Conservation (phyloP, 1,284 basidiomycete species). For the Chalciporus piperatoides region DNA sequence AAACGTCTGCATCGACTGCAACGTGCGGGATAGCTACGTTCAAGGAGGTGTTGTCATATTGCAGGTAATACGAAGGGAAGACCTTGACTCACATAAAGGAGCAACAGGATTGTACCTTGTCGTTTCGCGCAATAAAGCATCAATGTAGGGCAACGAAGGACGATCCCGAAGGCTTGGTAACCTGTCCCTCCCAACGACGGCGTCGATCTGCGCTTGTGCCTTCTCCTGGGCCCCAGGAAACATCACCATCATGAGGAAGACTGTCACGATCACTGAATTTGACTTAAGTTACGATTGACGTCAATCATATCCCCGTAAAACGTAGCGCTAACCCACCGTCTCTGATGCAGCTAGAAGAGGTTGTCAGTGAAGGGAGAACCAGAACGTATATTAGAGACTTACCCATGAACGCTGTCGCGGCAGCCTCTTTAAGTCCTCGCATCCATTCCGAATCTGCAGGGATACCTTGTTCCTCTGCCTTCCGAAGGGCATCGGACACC, state of each 20-base stretch:
- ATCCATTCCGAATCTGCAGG: slow-evolving; percentile 9
- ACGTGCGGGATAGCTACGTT: slow-evolving; percentile 13
- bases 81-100: slow-evolving; percentile 11
- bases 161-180: slow-evolving; percentile 16
- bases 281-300: slow-evolving; percentile 3
- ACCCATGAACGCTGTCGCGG: slow-evolving; percentile 21
- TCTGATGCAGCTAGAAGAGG: slow-evolving; percentile 16
- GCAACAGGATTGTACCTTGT: slow-evolving; percentile 11
- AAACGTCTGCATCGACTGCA: slow-evolving; percentile 14
- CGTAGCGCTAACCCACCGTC: slow-evolving; percentile 12
- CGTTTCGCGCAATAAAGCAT: slow-evolving; percentile 17
- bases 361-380: neutral
- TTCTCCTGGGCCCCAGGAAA: slow-evolving; percentile 12
- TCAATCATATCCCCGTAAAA: neutral
- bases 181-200: slow-evolving; percentile 8
- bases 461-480: slow-evolving; percentile 4
- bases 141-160: slow-evolving; percentile 12
- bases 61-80: neutral
- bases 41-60: neutral
- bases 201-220: slow-evolving; percentile 20
- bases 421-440: slow-evolving; percentile 12
- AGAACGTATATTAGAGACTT: neutral
- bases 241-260: slow-evolving; percentile 19
- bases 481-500: slow-evolving; percentile 13
- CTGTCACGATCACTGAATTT: slow-evolving; percentile 12